Conservation (phyloP, 2,329 filamentous ascomycete genomes). For the Penicillium corylophilum region DNA sequence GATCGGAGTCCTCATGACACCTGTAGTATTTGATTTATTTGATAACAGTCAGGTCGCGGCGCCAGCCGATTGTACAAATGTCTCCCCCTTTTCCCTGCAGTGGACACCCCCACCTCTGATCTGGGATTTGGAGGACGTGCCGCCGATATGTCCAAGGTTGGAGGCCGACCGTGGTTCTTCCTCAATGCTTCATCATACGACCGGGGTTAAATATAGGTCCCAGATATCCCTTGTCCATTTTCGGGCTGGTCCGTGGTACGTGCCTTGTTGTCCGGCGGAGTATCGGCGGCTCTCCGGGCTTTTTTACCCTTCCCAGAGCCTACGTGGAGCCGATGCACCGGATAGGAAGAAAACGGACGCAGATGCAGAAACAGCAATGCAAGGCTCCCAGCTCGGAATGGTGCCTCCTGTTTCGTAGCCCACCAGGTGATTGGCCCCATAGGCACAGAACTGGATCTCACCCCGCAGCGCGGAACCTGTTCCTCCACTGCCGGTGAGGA, state of each 20-base stretch:
- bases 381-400: slow-evolving; percentile 33
- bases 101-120: background rate
- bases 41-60: background rate
- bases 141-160: background rate
- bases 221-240: background rate
- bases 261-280: background rate
- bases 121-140: background rate
- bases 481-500: slow-evolving; percentile 29
- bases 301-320: background rate
- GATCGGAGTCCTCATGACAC: slow-evolving; percentile 16
- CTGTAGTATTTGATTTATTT: background rate
- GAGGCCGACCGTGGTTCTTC: slow-evolving; percentile 6
- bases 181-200: slow-evolving; percentile 5
- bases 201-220: background rate
- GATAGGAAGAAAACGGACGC: slow-evolving; percentile 20
- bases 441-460: slow-evolving; percentile 14
- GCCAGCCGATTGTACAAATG: background rate
- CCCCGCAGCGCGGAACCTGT: slow-evolving; percentile 29
- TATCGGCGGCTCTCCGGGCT: slow-evolving; percentile 4
- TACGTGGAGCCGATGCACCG: background rate
- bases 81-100: slow-evolving; percentile 6
- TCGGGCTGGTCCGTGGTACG: background rate
- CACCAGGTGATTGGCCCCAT: slow-evolving; percentile 25
- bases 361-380: slow-evolving; percentile 11
- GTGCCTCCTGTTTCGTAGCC: slow-evolving; percentile 13